Base-by-base conservation (phyloP, 1,284 basidiomycete species). In the Irpex rosettiformis region DNA sequence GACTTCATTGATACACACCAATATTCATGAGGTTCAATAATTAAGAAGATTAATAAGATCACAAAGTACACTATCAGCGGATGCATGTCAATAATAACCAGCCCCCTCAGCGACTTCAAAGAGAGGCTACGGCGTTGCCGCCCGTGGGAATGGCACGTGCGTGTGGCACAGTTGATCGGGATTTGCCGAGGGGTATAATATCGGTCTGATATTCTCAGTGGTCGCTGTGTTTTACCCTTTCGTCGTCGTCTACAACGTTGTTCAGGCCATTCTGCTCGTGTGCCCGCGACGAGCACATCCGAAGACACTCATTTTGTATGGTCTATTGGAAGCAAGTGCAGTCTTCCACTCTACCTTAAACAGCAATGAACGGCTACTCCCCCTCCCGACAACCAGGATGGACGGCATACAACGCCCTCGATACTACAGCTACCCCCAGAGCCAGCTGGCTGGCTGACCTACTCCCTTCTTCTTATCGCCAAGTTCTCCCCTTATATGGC, bases 381-480 rank as follows among this genome's bases (percentile, higher is more conserved):
- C 42, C 51, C 58, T 62, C 56, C 53, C 52, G 56, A 55, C 58
- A 55, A 42, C 25, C 53, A 25, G 61, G 61, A 30, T 62, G 63
- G 63, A 42, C 57, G 24, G 61, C 58, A 16, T 62, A 61, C 59
- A 55, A 64, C 22, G 59, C 48, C 25, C 47, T 29, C 56, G 59
- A 62, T 52, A n/a, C 47, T 21, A 51, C 49, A n/a, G 10, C 43
- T 29, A 45, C 21, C 5, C 28, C 54, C 16, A 33, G 55, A 16
- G 33, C 61, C 59, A 62, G 58, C 61, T 62, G 63, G 63, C 63
- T 61, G 63, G 61, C 59, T n/a, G 57, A 54, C 21, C 16, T 52
- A 8, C 52, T 37, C 10, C 53, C 58, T 13, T 52, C 60, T 11
- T 61, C 59, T 11, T 56, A 61, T 43, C 55, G 49, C 25, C 57